Evolutionary conservation across 2,329 filamentous ascomycete genomes (phyloP), one percentile per base, ranked within the genome.

Genomic region (Colletotrichum sp.): DNA sequence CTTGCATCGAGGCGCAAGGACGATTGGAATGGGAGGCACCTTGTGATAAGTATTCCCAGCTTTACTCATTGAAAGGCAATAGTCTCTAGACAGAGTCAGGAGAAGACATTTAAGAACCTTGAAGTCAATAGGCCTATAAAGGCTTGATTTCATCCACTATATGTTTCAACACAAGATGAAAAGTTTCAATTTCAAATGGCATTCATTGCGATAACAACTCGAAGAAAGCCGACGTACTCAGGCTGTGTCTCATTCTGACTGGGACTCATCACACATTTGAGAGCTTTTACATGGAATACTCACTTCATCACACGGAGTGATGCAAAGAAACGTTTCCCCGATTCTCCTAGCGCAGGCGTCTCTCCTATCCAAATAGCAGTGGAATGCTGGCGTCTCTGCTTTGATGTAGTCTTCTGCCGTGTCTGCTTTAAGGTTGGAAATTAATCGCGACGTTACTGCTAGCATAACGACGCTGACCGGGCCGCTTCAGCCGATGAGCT

Each of bases 21-120:
- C 43, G 3, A n/a, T 10, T n/a, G 18, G 5, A 8, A 4, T 22
- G 3, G 6, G 10, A 22, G n/a, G 5, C 6, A 13, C 1, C 2
- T 22, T 18, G n/a, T 22, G 9, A 22, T 4, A 8, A 52, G 43
- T 52, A 22, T 22, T 6, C 0, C 10, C 4, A n/a, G 10, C 10
- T 4, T 22, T n/a, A 22, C 3, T 52, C n/a, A 8, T 22, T 52
- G 43, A 52, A 52, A 25, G n/a, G 10, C 10, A 52, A 22, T 1
- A 22, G n/a, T 52, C n/a, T 22, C n/a, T 22, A 22, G n/a, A 13
- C n/a, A 22, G 43, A 52, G n/a, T 52, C n/a, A 8, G 22, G 16
- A 13, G 3, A 13, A 22, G 10, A 3, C 12, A 22, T 4, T 8
- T 3, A 4, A 22, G 4, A 22, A 22, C 22, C 22, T 22, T 22